These are phyloP conservation scores for Haplosporangium gracile DNA, from an alignment of 192 early-diverging fungal species.

Conservation along the genomic window DNA sequence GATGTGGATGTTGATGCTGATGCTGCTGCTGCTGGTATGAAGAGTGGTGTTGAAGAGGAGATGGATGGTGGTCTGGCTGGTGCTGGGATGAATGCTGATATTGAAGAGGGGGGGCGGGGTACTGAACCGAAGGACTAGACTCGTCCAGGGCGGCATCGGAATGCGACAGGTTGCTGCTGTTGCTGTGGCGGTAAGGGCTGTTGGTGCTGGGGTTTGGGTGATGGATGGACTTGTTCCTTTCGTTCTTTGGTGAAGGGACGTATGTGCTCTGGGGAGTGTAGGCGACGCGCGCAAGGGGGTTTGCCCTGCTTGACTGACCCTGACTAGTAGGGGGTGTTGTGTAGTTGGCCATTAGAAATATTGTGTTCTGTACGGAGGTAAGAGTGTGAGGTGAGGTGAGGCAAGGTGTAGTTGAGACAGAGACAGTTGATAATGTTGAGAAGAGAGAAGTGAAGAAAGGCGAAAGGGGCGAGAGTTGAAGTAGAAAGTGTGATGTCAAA, in stretches of 20 bases:
- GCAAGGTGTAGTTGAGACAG: not conserved
- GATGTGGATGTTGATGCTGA: constrained; percentile 3
- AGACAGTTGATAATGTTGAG: not conserved
- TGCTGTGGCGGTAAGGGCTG: constrained; percentile 15
- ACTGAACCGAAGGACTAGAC: not conserved
- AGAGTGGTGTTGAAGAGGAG: not conserved
- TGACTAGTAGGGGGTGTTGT: constrained; percentile 26
- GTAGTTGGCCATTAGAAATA: constrained; percentile 40
- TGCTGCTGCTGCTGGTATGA: not conserved
- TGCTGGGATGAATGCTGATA: constrained; percentile 25
- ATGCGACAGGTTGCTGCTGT: not conserved
- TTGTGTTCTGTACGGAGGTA: not conserved
- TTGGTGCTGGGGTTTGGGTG: constrained; percentile 6
- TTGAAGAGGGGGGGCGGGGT: constrained; percentile 22
- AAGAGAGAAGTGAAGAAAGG: not conserved
- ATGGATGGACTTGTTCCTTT: constrained; percentile 12
- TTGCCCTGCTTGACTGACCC: constrained; percentile 15
- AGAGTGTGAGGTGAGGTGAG: not conserved
- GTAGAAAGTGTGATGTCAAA: not conserved
- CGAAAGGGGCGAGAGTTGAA: too few species aligned
- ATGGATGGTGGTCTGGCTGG: not conserved
- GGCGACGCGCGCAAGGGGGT: constrained; percentile 38
- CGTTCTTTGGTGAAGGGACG: constrained; percentile 26
- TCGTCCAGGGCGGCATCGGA: constrained; percentile 15
- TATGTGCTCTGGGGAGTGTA: constrained; percentile 47